Base-by-base conservation (phyloP, 306 rosid genomes). In the Malus asiatica region DNA sequence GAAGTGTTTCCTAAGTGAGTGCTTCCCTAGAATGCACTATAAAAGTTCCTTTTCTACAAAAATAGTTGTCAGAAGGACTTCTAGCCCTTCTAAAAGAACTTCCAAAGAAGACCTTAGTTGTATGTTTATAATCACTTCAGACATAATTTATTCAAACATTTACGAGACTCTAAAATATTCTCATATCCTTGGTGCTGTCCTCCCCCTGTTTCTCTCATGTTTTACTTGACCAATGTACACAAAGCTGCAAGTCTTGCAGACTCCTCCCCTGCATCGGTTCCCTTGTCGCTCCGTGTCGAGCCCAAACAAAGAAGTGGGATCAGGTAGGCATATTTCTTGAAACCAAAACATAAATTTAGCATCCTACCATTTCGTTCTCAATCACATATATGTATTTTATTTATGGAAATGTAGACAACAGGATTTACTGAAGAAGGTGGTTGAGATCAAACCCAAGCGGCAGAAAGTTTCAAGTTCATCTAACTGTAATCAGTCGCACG, bases 251-350 rank as follows among this genome's bases (percentile, higher is more conserved):
- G 81, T 79, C 77, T 90, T 62, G 97, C 90, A 33, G 98, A 95
- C 89, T 95, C 98, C 73, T 83, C 98, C 46, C 96, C 96, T 68
- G 97, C 90, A 27, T 85, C 90, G 4, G 89, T 86, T 57, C 97
- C 97, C 33, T 83, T 92, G 83, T 73, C 96, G 7, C 89, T 90
- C 68, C 97, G 97, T n/a, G 96, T 95, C 63, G 98, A 95, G 79
- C 97, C 97, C 74, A 95, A 92, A 80, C 96, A 93, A 58, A 92
- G 88, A 83, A 90, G 98, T 71, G 96, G 97, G 65, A 95, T 95
- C 81, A 95, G 97, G 97, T 92, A 81, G 78, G 44, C 68, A 45
- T 69, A 70, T 69, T 20, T 82, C 76, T 68, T 11, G 4, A 64
- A 55, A 40, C 19, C 64, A 46, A 57, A 58, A 20, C n/a, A n/a